These are phyloP conservation scores for Hygrophorus pudorinus DNA, from an alignment of 768 basidiomycete genomes.

Conservation along the genomic window DNA sequence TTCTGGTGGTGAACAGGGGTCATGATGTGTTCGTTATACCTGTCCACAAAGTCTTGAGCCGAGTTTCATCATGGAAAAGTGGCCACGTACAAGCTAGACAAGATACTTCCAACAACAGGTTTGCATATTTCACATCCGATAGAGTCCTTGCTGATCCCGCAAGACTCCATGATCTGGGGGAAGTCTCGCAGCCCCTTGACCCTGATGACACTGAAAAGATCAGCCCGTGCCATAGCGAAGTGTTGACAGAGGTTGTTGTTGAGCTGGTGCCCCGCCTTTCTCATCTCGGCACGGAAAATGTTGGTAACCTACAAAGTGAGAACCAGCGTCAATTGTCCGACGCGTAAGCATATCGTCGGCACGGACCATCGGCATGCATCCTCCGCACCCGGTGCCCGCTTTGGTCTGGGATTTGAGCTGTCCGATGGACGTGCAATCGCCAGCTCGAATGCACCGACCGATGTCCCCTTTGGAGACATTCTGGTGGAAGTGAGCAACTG, in stretches of 20 bases:
- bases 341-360: constrained; percentile 16
- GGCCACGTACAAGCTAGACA: constrained; percentile 27
- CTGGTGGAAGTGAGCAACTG: constrained; percentile 15
- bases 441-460: constrained; percentile 37
- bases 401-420: constrained; percentile 60
- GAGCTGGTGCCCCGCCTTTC: constrained; percentile 49
- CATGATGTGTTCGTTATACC: constrained; percentile 59
- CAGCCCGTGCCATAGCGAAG: constrained; percentile 52
- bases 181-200: constrained; percentile 54
- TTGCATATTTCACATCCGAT: constrained; percentile 70
- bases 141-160: constrained; percentile 36
- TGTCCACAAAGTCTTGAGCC: constrained; percentile 4
- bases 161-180: constrained; percentile 37
- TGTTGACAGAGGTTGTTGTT: constrained; percentile 57
- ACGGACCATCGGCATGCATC: constrained; percentile 46
- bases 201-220: constrained; percentile 48
- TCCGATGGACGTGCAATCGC: constrained; percentile 35
- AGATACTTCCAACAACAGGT: constrained; percentile 49
- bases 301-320: constrained; percentile 13
- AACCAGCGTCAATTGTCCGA: neutral
- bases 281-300: constrained; percentile 50
- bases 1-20: constrained; percentile 52
- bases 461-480: constrained; percentile 58
- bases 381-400: constrained; percentile 64
- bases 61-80: neutral